These are phyloP conservation scores for Trichosporon inkin DNA, from an alignment of 1,284 basidiomycete genomes.

Conservation along the genomic window DNA sequence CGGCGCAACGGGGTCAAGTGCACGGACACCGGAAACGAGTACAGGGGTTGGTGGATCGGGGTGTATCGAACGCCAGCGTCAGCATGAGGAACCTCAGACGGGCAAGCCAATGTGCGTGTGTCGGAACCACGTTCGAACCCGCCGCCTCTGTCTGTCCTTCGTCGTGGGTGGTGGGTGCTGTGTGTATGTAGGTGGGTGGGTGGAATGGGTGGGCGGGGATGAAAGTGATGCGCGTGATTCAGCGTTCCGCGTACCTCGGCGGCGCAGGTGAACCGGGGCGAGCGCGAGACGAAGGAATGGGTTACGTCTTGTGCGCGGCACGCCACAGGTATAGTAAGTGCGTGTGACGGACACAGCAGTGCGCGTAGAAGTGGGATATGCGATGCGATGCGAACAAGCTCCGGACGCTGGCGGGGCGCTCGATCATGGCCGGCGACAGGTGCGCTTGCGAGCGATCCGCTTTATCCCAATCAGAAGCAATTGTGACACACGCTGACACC, in stretches of 20 bases:
- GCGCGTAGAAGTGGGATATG: not conserved
- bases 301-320: not conserved
- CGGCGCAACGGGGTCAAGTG: slow-evolving; percentile 1
- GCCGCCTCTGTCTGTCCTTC: not conserved
- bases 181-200: not conserved
- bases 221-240: slow-evolving; percentile 1
- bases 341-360: not conserved
- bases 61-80: slow-evolving; percentile 1
- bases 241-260: not conserved
- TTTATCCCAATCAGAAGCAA: not conserved
- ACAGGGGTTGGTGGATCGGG: slow-evolving; percentile 1
- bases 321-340: not conserved
- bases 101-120: not conserved
- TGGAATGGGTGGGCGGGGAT: not conserved
- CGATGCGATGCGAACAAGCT: slow-evolving; percentile 1
- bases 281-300: not conserved
- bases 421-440: not conserved
- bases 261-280: not conserved
- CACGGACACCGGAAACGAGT: slow-evolving; percentile 4
- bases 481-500: not conserved
- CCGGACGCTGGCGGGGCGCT: not conserved
- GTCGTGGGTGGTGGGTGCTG: not conserved
- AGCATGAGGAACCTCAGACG: not conserved
- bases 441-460: not conserved
- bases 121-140: not conserved